A percentile compares a stretch with the other conserved stretches of the same genome.
Conservation (phyloP, 2,329 filamentous ascomycete species). For the Phialophora verrucosa region DNA sequence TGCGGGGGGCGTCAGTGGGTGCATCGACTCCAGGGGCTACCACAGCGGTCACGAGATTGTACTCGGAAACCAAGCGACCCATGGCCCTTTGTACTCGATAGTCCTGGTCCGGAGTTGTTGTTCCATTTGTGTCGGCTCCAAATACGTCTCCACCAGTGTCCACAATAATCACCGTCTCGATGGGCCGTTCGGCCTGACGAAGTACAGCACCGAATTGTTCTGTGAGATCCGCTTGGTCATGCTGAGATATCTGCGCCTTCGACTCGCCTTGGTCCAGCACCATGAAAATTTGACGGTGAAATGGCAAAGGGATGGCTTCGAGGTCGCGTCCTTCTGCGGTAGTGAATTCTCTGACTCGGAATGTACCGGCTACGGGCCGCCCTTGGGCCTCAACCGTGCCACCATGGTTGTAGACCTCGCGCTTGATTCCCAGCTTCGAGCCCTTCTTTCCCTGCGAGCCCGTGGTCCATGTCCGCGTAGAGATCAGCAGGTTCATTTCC, state of each 20-base stretch:
- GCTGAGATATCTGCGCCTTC: conserved; percentile 24
- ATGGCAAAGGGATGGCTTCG: conserved; percentile 34
- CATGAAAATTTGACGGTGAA: conserved; percentile 36
- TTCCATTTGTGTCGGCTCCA: conserved; percentile 26
- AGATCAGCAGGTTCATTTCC: conserved; percentile 36
- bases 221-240: conserved; percentile 33
- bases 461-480: conserved; percentile 37
- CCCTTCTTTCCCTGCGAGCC: conserved; percentile 38
- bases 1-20: conserved; percentile 32
- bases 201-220: conserved; percentile 36
- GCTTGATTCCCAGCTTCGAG: conserved; percentile 36
- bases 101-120: conserved; percentile 37
- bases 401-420: conserved; percentile 38
- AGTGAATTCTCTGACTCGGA: conserved; percentile 31
- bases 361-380: conserved; percentile 34
- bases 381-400: conserved; percentile 29
- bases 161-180: conserved; percentile 36
- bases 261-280: conserved; percentile 39
- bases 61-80: conserved; percentile 14
- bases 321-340: conserved; percentile 37
- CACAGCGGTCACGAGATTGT: conserved; percentile 37
- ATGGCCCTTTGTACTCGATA: conserved; percentile 35
- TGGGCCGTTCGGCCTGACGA: conserved; percentile 14
- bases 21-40: conserved; percentile 39
- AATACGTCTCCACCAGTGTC: conserved; percentile 40